These are phyloP conservation scores for Lathyrus oleraceus DNA, from an alignment of 306 rosid genomes.

Conservation along the genomic window DNA sequence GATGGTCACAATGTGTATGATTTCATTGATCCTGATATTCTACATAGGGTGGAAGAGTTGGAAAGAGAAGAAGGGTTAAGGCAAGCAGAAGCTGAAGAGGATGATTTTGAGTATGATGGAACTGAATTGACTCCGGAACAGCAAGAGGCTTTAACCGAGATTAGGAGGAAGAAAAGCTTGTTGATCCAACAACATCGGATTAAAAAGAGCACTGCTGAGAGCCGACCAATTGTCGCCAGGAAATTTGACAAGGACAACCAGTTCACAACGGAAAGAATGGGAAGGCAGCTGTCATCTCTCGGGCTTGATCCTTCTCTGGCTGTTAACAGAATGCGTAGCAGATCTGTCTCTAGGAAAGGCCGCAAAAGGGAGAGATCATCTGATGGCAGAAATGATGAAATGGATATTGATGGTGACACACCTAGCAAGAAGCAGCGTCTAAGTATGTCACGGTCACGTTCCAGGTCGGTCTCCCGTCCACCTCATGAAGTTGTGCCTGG, in stretches of 20 bases:
- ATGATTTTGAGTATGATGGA: constrained; percentile 72
- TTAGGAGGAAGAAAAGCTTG: constrained; percentile 68
- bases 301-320: constrained; percentile 76
- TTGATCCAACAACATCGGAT: constrained; percentile 77
- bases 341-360: constrained; percentile 55
- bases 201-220: constrained; percentile 87
- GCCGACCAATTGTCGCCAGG: constrained; percentile 77
- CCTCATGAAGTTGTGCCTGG: constrained; percentile 78
- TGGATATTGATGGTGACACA: constrained; percentile 72
- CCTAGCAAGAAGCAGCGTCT: constrained; percentile 66
- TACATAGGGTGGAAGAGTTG: constrained; percentile 75
- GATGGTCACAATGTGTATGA: constrained; percentile 92
- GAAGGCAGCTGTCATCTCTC: constrained; percentile 68
- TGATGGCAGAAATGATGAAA: constrained; percentile 40
- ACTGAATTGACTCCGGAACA: constrained; percentile 65
- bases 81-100: constrained; percentile 52
- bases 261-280: constrained; percentile 76
- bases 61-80: constrained; percentile 74
- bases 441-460: constrained; percentile 52
- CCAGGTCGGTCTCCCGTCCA: constrained; percentile 63
- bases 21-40: constrained; percentile 77
- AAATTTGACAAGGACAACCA: constrained; percentile 67
- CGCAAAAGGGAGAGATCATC: constrained; percentile 75
- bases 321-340: constrained; percentile 69
- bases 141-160: constrained; percentile 59